Percentiles rank a stretch among this genome's conserved stretches.
phyloP scores from a whole-genome alignment of 768 basidiomycete species.

The Tephrocybe sp. region DNA sequence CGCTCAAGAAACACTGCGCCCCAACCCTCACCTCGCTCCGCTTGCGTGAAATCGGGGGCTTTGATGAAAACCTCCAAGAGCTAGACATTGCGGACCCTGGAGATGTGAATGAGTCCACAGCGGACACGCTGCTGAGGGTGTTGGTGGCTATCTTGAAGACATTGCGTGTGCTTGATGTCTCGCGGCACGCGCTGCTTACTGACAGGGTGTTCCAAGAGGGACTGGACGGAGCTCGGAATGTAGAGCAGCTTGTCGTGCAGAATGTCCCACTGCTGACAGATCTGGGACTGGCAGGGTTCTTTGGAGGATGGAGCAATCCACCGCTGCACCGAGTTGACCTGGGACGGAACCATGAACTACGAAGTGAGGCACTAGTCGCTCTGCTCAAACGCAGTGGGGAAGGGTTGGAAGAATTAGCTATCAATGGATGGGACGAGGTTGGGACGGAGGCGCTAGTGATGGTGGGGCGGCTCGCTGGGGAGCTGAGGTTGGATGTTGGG shows the following conservation, averaged over 20 bases:
- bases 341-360: conserved; percentile 59
- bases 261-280: conserved; percentile 67
- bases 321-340: conserved; percentile 57
- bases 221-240: conserved; percentile 45
- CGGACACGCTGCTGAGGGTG: conserved; percentile 55
- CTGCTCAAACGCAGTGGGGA: conserved; percentile 69
- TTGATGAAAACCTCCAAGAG: conserved; percentile 52
- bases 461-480: conserved; percentile 32
- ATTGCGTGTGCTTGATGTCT: conserved; percentile 68
- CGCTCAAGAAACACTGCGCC: conserved; percentile 55
- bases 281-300: conserved; percentile 67
- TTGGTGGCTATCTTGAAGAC: conserved; percentile 52
- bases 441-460: conserved; percentile 41
- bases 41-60: conserved; percentile 78
- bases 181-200: conserved; percentile 62
- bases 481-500: conserved; percentile 72
- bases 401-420: conserved; percentile 56
- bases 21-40: conserved; percentile 64
- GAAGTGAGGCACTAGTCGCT: conserved; percentile 53
- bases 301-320: conserved; percentile 56
- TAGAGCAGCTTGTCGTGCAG: conserved; percentile 56
- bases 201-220: conserved; percentile 63
- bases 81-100: conserved; percentile 74
- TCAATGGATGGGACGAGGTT: conserved; percentile 78
- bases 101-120: conserved; percentile 46